Base-by-base conservation (phyloP, 176 grass and related monocot species). In the Eremochloa ophiuroides region DNA sequence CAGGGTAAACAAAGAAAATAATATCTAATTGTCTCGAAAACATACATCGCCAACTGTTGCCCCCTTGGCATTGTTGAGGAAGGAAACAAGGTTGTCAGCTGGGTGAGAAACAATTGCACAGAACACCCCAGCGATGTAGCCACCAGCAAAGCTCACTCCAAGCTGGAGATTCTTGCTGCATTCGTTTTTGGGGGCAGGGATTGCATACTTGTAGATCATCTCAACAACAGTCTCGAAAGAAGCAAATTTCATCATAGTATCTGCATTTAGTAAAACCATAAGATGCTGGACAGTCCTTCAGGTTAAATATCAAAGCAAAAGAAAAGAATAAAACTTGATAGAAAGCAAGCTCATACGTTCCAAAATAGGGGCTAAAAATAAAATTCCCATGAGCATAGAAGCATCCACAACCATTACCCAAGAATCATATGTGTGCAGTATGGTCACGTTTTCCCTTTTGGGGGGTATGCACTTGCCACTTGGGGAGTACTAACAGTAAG, bases 201-300 rank as follows among this genome's bases (percentile, higher is more conserved):
- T 89, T 27, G 85, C 74, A 44, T 93, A 87, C 65, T 87, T 91
- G 78, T 97, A 93, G 33, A 97, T 93, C 23, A 75, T 83, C 88
- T 91, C 93, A 50, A 97, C 88, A 68, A 91, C 83, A 7, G 76
- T 76, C 83, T 97, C 91, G 1, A 93, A 97, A 12, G 91, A 89
- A 23, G 91, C 50, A 70, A 97, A 97, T 75, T 97, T 97, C 94
- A 97, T 91, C 94, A 93, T 97, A 55, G 88, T 97, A 33, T 93
- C 94, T 97, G 88, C 69, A 79, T 80, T 10, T 18, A 31, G 47
- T 41, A 65, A 53, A 65, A 80, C 27, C 15, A 31, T 44, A 33
- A 80, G n/a, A 43, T 46, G 3, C 0, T 31, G 10, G 7, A 41
- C 5, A 33, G 15, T 7, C 25, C 38, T 22, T 42, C 25, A 55